Base-by-base conservation (phyloP, 2,329 filamentous ascomycete genomes). In the Lasiodiplodia citricola region DNA sequence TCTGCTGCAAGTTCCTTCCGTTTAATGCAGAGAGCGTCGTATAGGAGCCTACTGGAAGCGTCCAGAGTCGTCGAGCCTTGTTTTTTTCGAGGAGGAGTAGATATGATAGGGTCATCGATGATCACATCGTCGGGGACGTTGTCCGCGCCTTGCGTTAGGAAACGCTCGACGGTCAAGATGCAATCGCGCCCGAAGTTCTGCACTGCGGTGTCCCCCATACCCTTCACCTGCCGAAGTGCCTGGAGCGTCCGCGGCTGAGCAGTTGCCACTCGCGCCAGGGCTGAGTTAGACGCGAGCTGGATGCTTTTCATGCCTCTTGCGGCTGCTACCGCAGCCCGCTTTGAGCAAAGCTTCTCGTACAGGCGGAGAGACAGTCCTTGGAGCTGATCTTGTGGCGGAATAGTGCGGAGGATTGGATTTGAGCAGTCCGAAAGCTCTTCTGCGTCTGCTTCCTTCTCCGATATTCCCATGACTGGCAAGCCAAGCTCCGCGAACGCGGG, bases 401-500 rank as follows among this genome's bases (percentile, higher is more conserved):
- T 2, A n/a, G 5, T n/a, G n/a, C n/a, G 7, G 2, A 6, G 7
- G 11, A n/a, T 38, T 35, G 52, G 13, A 25, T 35, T 47, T 4
- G 14, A 14, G 3, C 21, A 41, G 3, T 37, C 55, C 2, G 52
- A 57, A 6, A 18, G 23, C 10, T 38, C 65, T 35, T 58, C 47
- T 37, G 16, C 65, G 11, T 31, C 31, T 3, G 21, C 51, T 16
- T 60, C 65, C 70, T 2, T 72, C 72, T 41, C 50, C 16, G 35
- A n/a, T 25, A 31, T 16, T 25, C 55, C 68, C 11, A 69, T 41
- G 13, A 68, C 41, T 16, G 58, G 90, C 28, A 87, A 74, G 54
- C 89, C 84, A 4, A 90, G 82, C 75, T 96, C 94, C 3, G 87
- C 89, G 73, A 88, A 86, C 18, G 86, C 84, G 0, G 94, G 93